phyloP scores from a whole-genome alignment of 176 grass and related monocot genomes.

The Oryza coarctata region DNA sequence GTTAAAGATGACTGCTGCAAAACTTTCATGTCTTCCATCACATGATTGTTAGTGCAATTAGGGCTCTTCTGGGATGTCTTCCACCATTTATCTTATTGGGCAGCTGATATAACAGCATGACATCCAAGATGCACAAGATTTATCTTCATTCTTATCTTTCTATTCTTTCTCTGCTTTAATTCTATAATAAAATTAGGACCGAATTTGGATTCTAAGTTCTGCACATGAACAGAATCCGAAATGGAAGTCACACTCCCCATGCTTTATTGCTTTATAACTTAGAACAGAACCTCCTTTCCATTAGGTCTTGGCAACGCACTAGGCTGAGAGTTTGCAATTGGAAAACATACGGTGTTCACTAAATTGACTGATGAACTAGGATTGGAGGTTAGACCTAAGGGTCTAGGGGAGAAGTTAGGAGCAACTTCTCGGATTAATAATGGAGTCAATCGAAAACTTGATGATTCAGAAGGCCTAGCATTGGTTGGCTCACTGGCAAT shows the following conservation, averaged over 20 bases:
- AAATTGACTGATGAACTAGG: slow-evolving; percentile 24
- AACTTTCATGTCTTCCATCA: slow-evolving; percentile 16
- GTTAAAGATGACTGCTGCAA: slow-evolving; percentile 14
- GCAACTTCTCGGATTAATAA: slow-evolving; percentile 47
- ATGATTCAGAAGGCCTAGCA: slow-evolving; percentile 39
- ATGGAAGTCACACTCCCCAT: not conserved
- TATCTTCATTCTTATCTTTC: not conserved
- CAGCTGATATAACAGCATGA: not conserved
- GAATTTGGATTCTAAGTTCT: not conserved
- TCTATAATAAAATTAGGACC: not conserved
- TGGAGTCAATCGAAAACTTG: slow-evolving; percentile 35
- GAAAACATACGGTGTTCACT: slow-evolving; percentile 33
- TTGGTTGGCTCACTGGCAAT: slow-evolving; percentile 43
- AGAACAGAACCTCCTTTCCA: slow-evolving; percentile 50
- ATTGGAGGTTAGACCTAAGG: slow-evolving; percentile 31
- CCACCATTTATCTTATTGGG: not conserved
- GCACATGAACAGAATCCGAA: slow-evolving; percentile 12
- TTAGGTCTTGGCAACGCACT: slow-evolving; percentile 48
- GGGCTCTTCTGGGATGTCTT: not conserved
- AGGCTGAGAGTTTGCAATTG: slow-evolving; percentile 29
- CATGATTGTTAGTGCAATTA: not conserved
- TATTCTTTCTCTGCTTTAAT: not conserved
- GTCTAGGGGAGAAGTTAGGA: slow-evolving; percentile 32
- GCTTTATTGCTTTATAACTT: not conserved
- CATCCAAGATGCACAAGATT: not conserved